Evolutionary conservation across 2,329 filamentous ascomycete species (phyloP).

Genomic region (Penicillium sp.): DNA sequence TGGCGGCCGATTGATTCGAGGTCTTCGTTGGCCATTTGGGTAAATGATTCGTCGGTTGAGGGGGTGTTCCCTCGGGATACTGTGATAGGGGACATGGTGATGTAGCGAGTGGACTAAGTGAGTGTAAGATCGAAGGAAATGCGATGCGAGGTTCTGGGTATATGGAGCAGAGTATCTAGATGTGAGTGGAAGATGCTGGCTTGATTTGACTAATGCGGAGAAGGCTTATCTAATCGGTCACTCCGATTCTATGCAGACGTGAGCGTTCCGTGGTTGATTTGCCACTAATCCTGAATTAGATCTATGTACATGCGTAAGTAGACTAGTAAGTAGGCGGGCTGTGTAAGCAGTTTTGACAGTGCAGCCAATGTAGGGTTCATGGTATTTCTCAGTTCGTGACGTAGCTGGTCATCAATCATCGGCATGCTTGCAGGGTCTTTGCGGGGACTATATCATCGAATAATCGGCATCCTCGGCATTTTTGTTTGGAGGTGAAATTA

Average conservation of each 20-base stretch:
- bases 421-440: too few species aligned
- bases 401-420: too few species aligned
- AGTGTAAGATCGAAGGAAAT: neutral
- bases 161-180: neutral
- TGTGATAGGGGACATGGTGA: constrained; percentile 28
- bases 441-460: too few species aligned
- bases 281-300: too few species aligned
- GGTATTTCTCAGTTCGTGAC: too few species aligned
- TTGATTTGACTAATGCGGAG: constrained; percentile 8
- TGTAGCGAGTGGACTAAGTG: neutral
- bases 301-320: too few species aligned
- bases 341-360: too few species aligned
- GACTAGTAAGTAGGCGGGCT: too few species aligned
- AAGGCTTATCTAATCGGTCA: neutral
- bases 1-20: constrained; percentile 84
- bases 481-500: too few species aligned
- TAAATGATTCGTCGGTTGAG: constrained; percentile 31
- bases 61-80: constrained; percentile 21
- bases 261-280: too few species aligned
- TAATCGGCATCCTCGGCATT: too few species aligned
- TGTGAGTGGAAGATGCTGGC: constrained; percentile 6
- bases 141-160: neutral
- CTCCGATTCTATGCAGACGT: neutral
- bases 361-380: too few species aligned
- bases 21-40: constrained; percentile 62